These are phyloP conservation scores for Parascedosporium putredinis DNA, from an alignment of 2,329 filamentous ascomycete species.

Conservation along the genomic window DNA sequence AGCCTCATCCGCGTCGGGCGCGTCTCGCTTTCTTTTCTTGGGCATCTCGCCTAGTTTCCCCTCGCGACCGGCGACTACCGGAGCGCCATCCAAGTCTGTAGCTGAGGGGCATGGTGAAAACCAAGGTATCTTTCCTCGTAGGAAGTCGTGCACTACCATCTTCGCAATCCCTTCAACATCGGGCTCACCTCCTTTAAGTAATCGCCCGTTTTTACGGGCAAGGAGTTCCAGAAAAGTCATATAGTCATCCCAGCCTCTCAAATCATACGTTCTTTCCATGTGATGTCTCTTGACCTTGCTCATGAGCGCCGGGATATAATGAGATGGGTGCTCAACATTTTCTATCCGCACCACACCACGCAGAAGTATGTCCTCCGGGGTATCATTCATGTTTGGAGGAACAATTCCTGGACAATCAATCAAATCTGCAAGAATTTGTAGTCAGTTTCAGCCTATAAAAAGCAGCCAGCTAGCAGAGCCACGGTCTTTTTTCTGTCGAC, in stretches of 20 bases:
- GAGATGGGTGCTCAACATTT: conserved; percentile 91
- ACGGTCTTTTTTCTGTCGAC: no score
- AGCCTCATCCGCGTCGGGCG: conserved; percentile 29
- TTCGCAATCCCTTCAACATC: conserved; percentile 93
- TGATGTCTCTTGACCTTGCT: conserved; percentile 74
- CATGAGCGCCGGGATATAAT: conserved; percentile 82
- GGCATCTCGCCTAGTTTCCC: conserved; percentile 80
- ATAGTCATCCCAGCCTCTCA: conserved; percentile 67
- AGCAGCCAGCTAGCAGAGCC: no score
- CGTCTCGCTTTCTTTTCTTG: conserved; percentile 62
- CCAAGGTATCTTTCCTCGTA: conserved; percentile 93
- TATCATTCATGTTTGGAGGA: conserved; percentile 75
- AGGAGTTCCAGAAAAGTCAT: conserved; percentile 79
- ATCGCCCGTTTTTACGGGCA: conserved; percentile 73
- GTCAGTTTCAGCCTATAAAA: no score
- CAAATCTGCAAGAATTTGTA: conserved; percentile 29
- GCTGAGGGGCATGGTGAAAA: conserved; percentile 65
- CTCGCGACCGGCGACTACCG: conserved; percentile 56
- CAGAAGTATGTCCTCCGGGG: conserved; percentile 77
- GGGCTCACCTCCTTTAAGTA: conserved; percentile 87
- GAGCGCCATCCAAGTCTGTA: conserved; percentile 33
- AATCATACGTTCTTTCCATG: conserved; percentile 84
- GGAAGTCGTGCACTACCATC: conserved; percentile 93
- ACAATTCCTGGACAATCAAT: conserved; percentile 97
- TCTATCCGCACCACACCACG: conserved; percentile 89